Evolutionary conservation across 768 basidiomycete genomes (phyloP).

Genomic region (Ramaria rubella): DNA sequence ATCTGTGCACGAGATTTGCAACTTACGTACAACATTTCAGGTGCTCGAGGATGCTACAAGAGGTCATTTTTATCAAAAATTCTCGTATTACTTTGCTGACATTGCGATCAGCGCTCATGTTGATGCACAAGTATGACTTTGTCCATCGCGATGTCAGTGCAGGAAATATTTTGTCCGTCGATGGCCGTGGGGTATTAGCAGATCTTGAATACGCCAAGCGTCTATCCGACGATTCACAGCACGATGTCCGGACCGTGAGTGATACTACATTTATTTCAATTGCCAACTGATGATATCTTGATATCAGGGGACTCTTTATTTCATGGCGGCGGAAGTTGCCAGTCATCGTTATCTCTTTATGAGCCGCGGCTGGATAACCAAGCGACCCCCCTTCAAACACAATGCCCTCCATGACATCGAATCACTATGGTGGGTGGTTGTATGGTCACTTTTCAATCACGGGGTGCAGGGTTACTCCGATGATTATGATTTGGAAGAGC

Average conservation of each 20-base stretch:
- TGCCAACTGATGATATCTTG: background rate
- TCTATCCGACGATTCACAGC: background rate
- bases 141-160: no score
- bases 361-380: background rate
- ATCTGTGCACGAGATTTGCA: background rate
- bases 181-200: background rate
- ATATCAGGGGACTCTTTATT: slow-evolving; percentile 4
- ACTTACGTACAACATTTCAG: no score
- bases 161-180: background rate
- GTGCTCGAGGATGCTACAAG: no score
- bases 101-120: background rate
- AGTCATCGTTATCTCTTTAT: background rate
- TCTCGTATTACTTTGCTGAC: background rate
- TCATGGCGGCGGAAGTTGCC: slow-evolving; percentile 7
- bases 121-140: no score
- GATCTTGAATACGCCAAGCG: background rate
- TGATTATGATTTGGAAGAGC: background rate
- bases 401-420: no score
- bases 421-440: slow-evolving; percentile 11
- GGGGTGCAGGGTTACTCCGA: background rate
- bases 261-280: background rate
- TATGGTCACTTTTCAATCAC: slow-evolving; percentile 9
- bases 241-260: background rate
- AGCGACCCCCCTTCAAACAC: slow-evolving; percentile 2
- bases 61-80: background rate